Conservation (phyloP, 345 rosid species). For the Balakata baccata region DNA sequence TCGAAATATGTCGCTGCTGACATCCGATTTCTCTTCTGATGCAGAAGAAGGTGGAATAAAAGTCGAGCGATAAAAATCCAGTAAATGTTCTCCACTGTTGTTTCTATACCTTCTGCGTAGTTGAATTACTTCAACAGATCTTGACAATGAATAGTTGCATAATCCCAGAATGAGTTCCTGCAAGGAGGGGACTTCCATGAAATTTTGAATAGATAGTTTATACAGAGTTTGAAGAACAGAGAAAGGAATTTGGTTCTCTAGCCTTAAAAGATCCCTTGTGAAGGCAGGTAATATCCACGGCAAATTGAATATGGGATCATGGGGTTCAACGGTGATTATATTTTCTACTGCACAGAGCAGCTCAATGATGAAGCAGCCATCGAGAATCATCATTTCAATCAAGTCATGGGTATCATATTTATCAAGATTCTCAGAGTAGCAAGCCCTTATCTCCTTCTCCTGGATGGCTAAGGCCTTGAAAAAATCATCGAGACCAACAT, state of each 20-base stretch:
- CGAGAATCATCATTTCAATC: slow-evolving; percentile 1
- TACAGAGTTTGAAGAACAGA: slow-evolving; percentile 2
- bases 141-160: background rate
- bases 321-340: background rate
- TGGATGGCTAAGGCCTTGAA: background rate
- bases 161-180: background rate
- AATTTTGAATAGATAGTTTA: slow-evolving; percentile 9
- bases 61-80: background rate
- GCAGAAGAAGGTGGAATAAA: background rate
- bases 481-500: background rate
- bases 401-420: background rate
- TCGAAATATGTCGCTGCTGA: background rate
- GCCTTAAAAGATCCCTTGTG: background rate
- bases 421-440: background rate
- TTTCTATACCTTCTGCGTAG: background rate
- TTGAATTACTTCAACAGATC: background rate
- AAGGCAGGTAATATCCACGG: background rate
- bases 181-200: background rate
- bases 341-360: background rate
- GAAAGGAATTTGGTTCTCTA: background rate
- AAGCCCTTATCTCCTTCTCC: background rate
- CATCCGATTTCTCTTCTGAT: background rate
- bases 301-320: background rate
- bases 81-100: background rate
- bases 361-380: background rate